Percentiles rank a stretch among this genome's conserved stretches.
Evolutionary conservation across 148 eudicot species (phyloP).

Genomic region (Suaeda aralocaspica): DNA sequence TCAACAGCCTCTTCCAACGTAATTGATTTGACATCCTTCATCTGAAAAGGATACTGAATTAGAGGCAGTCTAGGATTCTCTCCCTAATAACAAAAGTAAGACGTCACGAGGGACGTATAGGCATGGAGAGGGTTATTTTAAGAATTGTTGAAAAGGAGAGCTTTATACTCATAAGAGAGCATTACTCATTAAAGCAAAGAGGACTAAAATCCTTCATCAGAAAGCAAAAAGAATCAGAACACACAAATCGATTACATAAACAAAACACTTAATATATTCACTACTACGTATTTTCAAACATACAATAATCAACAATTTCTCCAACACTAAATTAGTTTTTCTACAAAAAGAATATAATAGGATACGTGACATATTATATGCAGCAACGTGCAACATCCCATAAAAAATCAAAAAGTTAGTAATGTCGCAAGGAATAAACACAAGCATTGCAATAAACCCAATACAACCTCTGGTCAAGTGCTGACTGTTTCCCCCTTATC

Average conservation of each 20-base stretch:
- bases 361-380: not conserved
- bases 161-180: not conserved
- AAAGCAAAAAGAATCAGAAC: not conserved
- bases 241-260: not conserved
- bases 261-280: too few relatives aligned
- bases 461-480: not conserved
- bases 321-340: not conserved
- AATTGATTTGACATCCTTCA: conserved; percentile 50
- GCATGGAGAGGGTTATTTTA: not conserved
- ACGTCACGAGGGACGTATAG: not conserved
- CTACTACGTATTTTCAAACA: not conserved
- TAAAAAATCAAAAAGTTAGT: not conserved
- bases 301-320: conserved; percentile 1
- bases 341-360: not conserved
- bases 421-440: not conserved
- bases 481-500: too few relatives aligned
- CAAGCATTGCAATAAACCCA: not conserved
- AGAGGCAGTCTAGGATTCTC: not conserved
- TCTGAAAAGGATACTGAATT: conserved; percentile 35
- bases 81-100: not conserved
- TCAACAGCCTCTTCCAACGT: conserved; percentile 70
- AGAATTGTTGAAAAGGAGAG: not conserved
- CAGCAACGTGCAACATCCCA: not conserved
- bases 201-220: not conserved
- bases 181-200: not conserved